Conservation (phyloP, 2,329 filamentous ascomycete species). For the Tolypocladium inflatum region DNA sequence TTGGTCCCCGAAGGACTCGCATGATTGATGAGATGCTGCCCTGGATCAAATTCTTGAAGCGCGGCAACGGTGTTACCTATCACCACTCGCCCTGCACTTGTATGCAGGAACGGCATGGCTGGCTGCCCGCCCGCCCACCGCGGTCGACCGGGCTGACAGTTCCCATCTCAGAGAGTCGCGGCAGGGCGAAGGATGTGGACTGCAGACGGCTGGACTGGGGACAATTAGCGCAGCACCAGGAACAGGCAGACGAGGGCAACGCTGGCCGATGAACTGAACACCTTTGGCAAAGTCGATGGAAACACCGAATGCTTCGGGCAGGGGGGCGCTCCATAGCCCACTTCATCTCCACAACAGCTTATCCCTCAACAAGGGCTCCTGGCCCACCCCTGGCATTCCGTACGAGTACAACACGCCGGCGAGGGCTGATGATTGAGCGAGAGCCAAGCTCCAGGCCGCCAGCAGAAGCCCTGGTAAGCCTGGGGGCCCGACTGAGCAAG, state of each 20-base stretch:
- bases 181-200: not conserved
- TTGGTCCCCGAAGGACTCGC: not conserved
- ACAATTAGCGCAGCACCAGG: not conserved
- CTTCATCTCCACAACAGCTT: slow-evolving; percentile 4
- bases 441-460: not conserved
- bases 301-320: not conserved
- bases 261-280: not conserved
- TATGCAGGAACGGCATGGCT: slow-evolving; percentile 5
- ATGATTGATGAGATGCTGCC: not conserved
- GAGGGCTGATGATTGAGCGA: not conserved
- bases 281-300: not conserved
- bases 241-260: not conserved
- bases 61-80: not conserved
- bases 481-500: not conserved
- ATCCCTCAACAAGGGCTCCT: slow-evolving; percentile 2
- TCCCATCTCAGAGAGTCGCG: not conserved
- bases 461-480: not conserved
- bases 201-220: not conserved
- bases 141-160: not conserved
- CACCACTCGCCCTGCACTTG: not conserved
- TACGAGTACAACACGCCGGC: not conserved
- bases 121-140: not conserved
- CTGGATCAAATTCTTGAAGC: not conserved
- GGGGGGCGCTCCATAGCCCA: not conserved
- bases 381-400: not conserved